A percentile compares a stretch with the other conserved stretches of the same genome.
phyloP scores from a whole-genome alignment of 371 early-diverging fungal species.

The Entomophthora muscae region DNA sequence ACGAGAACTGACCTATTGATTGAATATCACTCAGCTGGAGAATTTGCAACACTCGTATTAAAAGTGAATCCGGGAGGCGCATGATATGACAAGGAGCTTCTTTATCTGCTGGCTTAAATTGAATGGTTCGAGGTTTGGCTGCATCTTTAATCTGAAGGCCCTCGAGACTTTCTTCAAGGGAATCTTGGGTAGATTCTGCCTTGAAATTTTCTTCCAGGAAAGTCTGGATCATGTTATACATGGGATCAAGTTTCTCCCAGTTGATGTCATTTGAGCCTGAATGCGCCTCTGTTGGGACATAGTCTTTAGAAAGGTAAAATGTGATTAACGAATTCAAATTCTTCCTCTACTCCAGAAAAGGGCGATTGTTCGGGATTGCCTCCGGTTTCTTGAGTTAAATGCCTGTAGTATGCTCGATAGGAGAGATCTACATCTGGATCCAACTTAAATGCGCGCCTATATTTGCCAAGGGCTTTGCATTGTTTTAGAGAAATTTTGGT shows the following conservation, averaged over 20 bases:
- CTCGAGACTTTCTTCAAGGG: background rate
- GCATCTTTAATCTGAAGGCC: background rate
- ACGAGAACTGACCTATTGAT: background rate
- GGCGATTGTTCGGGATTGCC: background rate
- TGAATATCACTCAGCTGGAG: background rate
- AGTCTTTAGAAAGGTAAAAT: slow-evolving; percentile 5
- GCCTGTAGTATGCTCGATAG: slow-evolving; percentile 22
- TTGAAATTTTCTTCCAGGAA: background rate
- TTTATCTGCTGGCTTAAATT: background rate
- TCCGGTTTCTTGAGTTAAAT: background rate
- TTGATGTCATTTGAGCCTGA: background rate
- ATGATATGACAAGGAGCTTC: background rate
- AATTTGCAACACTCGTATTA: background rate
- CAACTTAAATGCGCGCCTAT: slow-evolving; percentile 29
- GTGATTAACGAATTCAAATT: slow-evolving; percentile 6
- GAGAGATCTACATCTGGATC: slow-evolving; percentile 24
- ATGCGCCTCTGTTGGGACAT: too few relatives aligned
- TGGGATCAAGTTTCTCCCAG: background rate
- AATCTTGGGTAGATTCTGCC: background rate
- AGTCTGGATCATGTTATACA: background rate
- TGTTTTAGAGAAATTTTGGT: background rate
- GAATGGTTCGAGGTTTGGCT: background rate
- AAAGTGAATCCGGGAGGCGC: background rate
- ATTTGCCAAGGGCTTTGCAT: slow-evolving; percentile 22
- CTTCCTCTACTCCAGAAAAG: background rate